A percentile compares a stretch with the other conserved stretches of the same genome.
These are phyloP conservation scores for Zygosaccharomyces pseudobailii DNA, from an alignment of 1,139 yeast species.

Conservation along the genomic window DNA sequence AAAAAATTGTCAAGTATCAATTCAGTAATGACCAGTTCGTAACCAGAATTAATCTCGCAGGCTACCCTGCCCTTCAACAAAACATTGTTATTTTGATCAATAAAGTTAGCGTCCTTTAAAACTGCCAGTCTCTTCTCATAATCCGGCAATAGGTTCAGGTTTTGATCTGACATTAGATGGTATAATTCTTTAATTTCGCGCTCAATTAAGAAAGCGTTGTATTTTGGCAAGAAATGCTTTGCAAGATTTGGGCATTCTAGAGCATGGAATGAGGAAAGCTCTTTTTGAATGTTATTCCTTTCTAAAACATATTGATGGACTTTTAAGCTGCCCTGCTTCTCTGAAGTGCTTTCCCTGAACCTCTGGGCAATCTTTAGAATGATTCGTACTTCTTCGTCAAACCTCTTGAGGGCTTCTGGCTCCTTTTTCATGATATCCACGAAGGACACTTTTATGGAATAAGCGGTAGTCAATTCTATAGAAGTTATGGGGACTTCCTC, in stretches of 20 bases:
- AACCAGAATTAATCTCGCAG: conserved; percentile 83
- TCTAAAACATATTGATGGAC: conserved; percentile 49
- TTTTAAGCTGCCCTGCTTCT: conserved; percentile 45
- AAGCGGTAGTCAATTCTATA: conserved; percentile 50
- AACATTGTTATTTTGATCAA: conserved; percentile 73
- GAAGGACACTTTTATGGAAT: conserved; percentile 41
- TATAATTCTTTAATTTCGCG: conserved; percentile 53
- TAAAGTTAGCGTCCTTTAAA: conserved; percentile 65
- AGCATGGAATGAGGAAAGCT: conserved; percentile 36
- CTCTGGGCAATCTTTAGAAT: conserved; percentile 42
- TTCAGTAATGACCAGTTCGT: conserved; percentile 87
- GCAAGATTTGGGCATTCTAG: conserved; percentile 42
- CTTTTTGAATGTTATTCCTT: conserved; percentile 40
- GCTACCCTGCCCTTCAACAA: conserved; percentile 82
- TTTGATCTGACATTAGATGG: conserved; percentile 73
- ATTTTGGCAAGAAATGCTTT: conserved; percentile 45
- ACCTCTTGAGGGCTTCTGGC: conserved; percentile 40
- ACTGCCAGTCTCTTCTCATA: conserved; percentile 85
- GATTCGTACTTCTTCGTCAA: conserved; percentile 40
- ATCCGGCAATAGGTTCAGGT: conserved; percentile 85
- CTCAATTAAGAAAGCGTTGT: conserved; percentile 44
- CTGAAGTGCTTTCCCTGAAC: conserved; percentile 46
- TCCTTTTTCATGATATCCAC: conserved; percentile 45
- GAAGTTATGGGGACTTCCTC: conserved; percentile 44
- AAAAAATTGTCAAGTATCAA: conserved; percentile 83